Evolutionary conservation across 257 asterid species (phyloP), one percentile per base, ranked within the genome.

Genomic region (Eustoma russellianum): DNA sequence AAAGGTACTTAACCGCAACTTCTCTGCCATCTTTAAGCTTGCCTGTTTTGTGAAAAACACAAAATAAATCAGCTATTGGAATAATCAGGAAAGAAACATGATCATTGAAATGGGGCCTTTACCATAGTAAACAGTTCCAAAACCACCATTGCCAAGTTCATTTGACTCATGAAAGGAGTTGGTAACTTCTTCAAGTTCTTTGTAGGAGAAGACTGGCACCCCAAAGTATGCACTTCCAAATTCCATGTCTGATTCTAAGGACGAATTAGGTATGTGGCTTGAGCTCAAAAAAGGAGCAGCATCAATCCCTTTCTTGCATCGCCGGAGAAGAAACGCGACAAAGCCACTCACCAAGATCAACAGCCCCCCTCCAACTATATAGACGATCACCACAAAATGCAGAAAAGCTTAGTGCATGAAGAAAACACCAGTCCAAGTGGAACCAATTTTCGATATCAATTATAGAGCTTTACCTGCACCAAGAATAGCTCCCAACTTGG

Each of bases 141-240:
- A 86, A 61, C 94, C 94, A 59, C 96, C 96, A 48, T 81, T 88
- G 30, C 96, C 96, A 30, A 86, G 79, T 57, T 81, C 88, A 33
- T 66, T 73, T 17, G 82, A 60, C 14, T 77, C 60, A 56, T 86
- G 79, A 46, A 83, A 86, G 50, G 55, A 67, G 45, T 74, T 65
- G 1, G 92, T 86, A 57, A 85, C 91, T 52, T 67, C 75, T 61
- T 68, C 77, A n/a, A 86, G 92, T 48, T 83, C 85, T 0, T 52
- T n/a, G 68, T 83, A 79, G 41, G 91, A 75, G 83, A 81, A 81
- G 41, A 86, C 63, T n/a, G 84, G 77, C 52, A 85, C 67, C 46
- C 84, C 88, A 46, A 62, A 74, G 62, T 51, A 57, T 46, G 59
- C 57, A 61, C 73, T 77, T 10, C 69, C 84, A 5, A 45, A 70